Base-by-base conservation (phyloP, 2,329 filamentous ascomycete species). In the Aureobasidium namibiae region DNA sequence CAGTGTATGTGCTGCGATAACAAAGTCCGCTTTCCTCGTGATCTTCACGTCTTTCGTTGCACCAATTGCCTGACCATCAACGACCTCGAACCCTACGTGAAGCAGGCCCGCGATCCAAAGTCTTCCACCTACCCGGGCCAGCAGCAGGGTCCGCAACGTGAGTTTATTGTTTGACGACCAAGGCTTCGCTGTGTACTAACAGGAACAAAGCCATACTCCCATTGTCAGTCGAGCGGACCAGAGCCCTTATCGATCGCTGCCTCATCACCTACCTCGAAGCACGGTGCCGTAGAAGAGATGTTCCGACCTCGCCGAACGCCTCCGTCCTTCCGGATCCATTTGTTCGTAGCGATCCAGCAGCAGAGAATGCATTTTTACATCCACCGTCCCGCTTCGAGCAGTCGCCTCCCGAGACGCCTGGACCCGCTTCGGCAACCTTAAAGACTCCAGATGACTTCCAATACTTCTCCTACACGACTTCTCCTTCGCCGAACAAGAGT, bases 1-100 rank as follows among this genome's bases (percentile, higher is more conserved):
- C 85, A 83, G 66, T 96, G 91, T 70, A 91, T 92, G 82, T 92
- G 90, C 34, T 96, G 91, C 72, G 88, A 87, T 66, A 88, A 87
- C 58, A 82, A 85, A 59, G 86, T 95, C 64, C 82, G 87, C 60
- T 95, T 90, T 86, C 90, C 90, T 1, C 82, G 80, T 62, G 82
- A 86, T 56, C 74, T 91, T 62, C 82, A 82, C 36, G 82, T 87
- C 38, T 95, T 94, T 72, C 82, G 90, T 65, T 96, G 91, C 72
- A 88, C 88, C 42, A 87, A 89, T 58, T 96, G 91, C 71, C 76
- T 89, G 67, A 94, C 88, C 18, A 85, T 96, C 69, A 95, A 95
- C 69, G 90, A 95, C 69, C 72, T 95, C 56, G 66, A 67, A 62
- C 65, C 60, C 5, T 62, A 49, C 26, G 31, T 56, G 21, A 48